A percentile compares a stretch with the other conserved stretches of the same genome.
phyloP scores from a whole-genome alignment of 257 asterid genomes.

The Oldenlandia corymbosa region DNA sequence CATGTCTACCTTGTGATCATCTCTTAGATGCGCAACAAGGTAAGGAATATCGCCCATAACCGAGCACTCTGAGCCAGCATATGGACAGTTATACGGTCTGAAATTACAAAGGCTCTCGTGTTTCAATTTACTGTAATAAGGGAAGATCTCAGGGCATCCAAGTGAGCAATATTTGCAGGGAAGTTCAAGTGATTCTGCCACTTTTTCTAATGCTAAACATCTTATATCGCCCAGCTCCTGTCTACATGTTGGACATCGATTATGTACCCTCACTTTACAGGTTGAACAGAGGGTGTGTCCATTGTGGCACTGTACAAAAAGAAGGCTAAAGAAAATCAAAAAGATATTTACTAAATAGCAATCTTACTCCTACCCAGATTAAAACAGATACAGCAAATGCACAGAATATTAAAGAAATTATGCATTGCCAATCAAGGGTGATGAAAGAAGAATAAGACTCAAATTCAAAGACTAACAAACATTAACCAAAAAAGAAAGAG shows the following conservation, averaged over 20 bases:
- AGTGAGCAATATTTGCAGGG: conserved; percentile 71
- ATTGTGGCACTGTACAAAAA: conserved; percentile 71
- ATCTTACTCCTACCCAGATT: background rate
- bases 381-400: background rate
- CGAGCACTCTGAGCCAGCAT: conserved; percentile 90
- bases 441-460: too few relatives aligned
- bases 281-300: conserved; percentile 90
- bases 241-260: conserved; percentile 81
- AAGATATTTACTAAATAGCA: background rate
- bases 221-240: conserved; percentile 93
- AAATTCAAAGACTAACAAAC: too few relatives aligned
- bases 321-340: background rate
- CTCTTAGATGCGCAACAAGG: conserved; percentile 73
- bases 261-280: conserved; percentile 81
- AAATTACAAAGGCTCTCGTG: conserved; percentile 75
- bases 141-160: conserved; percentile 88
- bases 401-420: too few relatives aligned
- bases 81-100: conserved; percentile 84
- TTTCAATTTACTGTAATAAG: conserved; percentile 80
- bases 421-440: too few relatives aligned
- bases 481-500: too few relatives aligned
- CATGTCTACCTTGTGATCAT: conserved; percentile 91
- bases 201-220: conserved; percentile 87
- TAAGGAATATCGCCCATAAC: conserved; percentile 66
- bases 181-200: conserved; percentile 90